Evolutionary conservation across 176 grass and related monocot species (phyloP).

Genomic region (Rhipidocladum racemiflorum): DNA sequence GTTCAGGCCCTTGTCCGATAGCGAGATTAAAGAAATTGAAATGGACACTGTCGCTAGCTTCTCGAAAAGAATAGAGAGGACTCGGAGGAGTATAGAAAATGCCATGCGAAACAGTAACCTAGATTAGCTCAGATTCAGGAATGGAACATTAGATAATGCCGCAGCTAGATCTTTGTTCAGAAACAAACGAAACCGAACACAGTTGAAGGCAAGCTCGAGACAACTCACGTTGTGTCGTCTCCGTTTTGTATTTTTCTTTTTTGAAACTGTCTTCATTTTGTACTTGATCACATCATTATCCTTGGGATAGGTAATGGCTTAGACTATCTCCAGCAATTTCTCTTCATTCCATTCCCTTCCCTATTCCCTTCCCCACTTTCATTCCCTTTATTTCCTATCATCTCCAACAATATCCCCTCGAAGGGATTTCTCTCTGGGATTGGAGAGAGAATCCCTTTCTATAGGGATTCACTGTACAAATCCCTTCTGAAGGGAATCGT

Average conservation of each 20-base stretch:
- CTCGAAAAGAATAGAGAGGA: conserved; percentile 25
- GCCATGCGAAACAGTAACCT: neutral
- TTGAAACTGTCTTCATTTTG: neutral
- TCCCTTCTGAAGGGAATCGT: no score
- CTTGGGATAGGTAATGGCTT: neutral
- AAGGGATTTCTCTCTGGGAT: no score
- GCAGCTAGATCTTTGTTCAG: neutral
- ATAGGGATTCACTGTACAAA: no score
- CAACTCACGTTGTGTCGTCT: conserved; percentile 4
- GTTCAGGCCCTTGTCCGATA: conserved; percentile 16
- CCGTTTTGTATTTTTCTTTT: neutral
- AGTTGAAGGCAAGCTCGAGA: neutral
- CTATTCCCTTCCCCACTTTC: no score
- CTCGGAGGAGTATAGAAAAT: neutral
- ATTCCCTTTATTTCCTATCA: no score
- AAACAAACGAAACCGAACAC: neutral
- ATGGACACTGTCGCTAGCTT: neutral
- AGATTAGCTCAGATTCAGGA: neutral
- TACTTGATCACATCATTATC: conserved; percentile 28
- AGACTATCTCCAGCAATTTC: no score
- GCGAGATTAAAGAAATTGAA: conserved; percentile 14
- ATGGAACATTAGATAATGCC: neutral
- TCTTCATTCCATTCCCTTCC: no score
- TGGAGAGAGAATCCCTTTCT: no score
- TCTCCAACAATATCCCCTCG: no score